Base-by-base conservation (phyloP, 116 monocot genomes). In the Trichopus zeylanicus region DNA sequence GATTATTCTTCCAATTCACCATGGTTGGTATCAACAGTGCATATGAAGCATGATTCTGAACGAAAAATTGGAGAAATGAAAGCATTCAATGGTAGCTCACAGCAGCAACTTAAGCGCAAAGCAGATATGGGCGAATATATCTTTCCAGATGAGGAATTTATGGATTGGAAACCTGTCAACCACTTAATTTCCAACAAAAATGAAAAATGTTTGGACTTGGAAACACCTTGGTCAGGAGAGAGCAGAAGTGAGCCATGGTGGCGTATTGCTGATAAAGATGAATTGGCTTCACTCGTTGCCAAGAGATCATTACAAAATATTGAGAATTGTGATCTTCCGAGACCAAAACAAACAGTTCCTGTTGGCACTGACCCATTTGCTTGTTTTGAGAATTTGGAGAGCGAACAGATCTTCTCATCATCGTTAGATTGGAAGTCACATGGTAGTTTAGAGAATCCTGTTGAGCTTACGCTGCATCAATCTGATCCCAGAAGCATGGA, bases 251-350 rank as follows among this genome's bases (percentile, higher is more conserved):
- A 77, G 16, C 91, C 91, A 12, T 97, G 91, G 91, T 97, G 97
- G 97, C 79, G 73, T 29, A 66, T 85, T 59, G 30, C 78, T 58
- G 91, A 97, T 61, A 70, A 70, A 66, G 81, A 85, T 67, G 97
- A 91, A 31, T 67, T 97, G 68, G 91, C 87, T 60, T 71, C 56
- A 24, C 71, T 97, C 55, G 87, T 97, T 58, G 87, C 97, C 27
- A 73, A 82, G 65, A 90, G 77, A 60, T 78, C 91, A 62, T 31
- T 65, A 52, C 60, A 84, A 55, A 61, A 75, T 29, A 58, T 90
- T 63, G 91, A 79, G 69, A 97, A 97, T 37, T 91, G 91, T 73
- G 91, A 97, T 69, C 79, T 97, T 31, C 97, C 97, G 25, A 84
- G 62, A 52, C 82, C 86, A 7, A 61, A 76, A 38, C 74, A 75